Base-by-base conservation (phyloP, 2,329 filamentous ascomycete species). In the Berkeleyomyces rouxiae region DNA sequence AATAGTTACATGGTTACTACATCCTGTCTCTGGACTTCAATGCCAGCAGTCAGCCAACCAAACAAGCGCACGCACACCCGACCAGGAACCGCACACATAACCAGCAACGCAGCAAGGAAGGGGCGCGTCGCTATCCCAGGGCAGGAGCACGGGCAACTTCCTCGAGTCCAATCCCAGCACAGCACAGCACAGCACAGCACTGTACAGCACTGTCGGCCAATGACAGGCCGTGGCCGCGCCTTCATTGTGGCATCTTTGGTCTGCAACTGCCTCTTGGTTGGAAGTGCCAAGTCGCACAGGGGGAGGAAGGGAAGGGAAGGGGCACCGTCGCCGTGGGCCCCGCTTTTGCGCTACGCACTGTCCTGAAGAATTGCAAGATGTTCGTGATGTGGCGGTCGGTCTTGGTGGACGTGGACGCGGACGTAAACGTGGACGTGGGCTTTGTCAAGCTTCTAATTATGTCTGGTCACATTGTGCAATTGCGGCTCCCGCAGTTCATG, bases 71-170 rank as follows among this genome's bases (percentile, higher is more conserved):
- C 46, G 31, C 46, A 49, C n/a, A n/a, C 43, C 13, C 43, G 43
- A n/a, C 43, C 13, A 53, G 31, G 31, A 53, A 36, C 47, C 31
- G 10, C 47, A 51, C 7, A n/a, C 33, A 53, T 11, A n/a, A 23
- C 23, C 23, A 46, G 40, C 10, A 59, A 33, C 60, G 57, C n/a
- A 51, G 42, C 60, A 57, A 57, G 49, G 40, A 55, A 61, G 53
- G 53, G 53, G 61, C 39, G 42, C 42, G 58, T 37, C 16, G 58
- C 58, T 36, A 23, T 9, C 39, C 42, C 40, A 64, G 59, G 40
- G 51, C 44, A 58, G 55, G 62, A 61, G 62, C 58, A 64, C 58
- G 51, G 62, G 58, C 58, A 23, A 46, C 58, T 64, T 58, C 58
- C 62, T 58, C 61, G 58, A 59, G 57, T 58, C 58, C 49, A 61